These are phyloP conservation scores for Yueomyces sp. DNA, from an alignment of 805 yeast genomes.

Conservation along the genomic window DNA sequence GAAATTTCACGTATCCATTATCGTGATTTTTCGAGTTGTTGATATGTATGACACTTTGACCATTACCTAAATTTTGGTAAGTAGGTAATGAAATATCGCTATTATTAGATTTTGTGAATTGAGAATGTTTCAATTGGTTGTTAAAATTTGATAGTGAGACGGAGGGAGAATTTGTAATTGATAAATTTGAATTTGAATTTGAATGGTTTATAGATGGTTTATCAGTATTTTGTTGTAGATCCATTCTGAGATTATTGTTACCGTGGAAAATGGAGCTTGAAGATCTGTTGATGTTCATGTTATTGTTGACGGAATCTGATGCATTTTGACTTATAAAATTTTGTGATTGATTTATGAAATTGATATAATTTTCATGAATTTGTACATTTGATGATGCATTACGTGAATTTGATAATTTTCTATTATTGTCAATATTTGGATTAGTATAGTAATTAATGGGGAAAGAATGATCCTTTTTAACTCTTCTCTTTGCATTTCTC, in stretches of 20 bases:
- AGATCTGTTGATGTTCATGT: neutral
- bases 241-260: neutral
- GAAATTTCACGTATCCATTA: too few relatives aligned
- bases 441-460: neutral
- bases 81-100: too few relatives aligned
- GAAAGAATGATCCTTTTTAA: conserved; percentile 17
- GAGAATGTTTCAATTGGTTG: too few relatives aligned
- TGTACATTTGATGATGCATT: too few relatives aligned
- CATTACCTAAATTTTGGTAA: too few relatives aligned
- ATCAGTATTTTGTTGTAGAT: neutral
- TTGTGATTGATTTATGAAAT: too few relatives aligned
- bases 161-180: neutral
- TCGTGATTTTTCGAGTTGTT: too few relatives aligned
- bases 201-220: neutral
- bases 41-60: too few relatives aligned
- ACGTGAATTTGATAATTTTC: too few relatives aligned
- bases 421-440: neutral
- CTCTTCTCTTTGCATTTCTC: conserved; percentile 49
- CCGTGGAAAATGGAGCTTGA: neutral
- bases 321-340: conserved; percentile 1
- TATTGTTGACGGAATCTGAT: conserved; percentile 1
- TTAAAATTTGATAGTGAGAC: too few relatives aligned
- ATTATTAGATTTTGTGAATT: too few relatives aligned
- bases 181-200: neutral
- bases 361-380: too few relatives aligned